These are phyloP conservation scores for Camillea tinctor DNA, from an alignment of 2,329 filamentous ascomycete species.

Conservation along the genomic window DNA sequence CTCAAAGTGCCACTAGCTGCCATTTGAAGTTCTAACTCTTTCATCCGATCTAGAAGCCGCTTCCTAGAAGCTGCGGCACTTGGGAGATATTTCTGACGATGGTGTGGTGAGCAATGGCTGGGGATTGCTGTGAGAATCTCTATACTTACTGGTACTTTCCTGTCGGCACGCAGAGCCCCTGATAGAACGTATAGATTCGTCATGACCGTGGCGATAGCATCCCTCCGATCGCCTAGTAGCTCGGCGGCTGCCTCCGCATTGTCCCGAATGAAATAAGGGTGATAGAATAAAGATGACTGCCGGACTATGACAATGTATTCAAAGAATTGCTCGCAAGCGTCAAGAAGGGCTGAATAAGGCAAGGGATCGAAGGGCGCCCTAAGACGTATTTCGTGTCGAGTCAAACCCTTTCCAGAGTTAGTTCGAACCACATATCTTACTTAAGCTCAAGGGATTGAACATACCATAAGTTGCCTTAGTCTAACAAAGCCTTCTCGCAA, in stretches of 20 bases:
- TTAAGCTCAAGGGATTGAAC: not conserved
- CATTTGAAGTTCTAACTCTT: constrained; percentile 43
- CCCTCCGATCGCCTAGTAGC: constrained; percentile 51
- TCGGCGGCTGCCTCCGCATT: constrained; percentile 48
- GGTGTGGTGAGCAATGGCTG: not conserved
- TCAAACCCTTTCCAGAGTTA: constrained; percentile 41
- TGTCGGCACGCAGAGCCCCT: constrained; percentile 50
- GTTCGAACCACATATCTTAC: not conserved
- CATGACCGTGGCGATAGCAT: constrained; percentile 56
- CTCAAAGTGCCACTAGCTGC: constrained; percentile 25
- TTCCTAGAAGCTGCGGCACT: constrained; percentile 54
- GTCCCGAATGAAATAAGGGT: constrained; percentile 51
- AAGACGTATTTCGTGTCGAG: constrained; percentile 58
- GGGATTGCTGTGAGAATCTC: not conserved
- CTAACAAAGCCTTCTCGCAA: constrained; percentile 60
- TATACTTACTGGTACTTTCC: constrained; percentile 46
- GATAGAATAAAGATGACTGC: constrained; percentile 57
- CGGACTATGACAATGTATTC: constrained; percentile 58
- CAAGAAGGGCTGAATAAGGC: constrained; percentile 55
- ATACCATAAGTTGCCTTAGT: constrained; percentile 53
- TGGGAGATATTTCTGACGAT: constrained; percentile 49
- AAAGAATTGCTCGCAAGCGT: constrained; percentile 57
- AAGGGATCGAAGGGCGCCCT: constrained; percentile 56
- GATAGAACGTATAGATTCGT: constrained; percentile 59
- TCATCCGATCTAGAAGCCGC: constrained; percentile 50